Base-by-base conservation (phyloP, 345 rosid species). In the Corchorus olitorius region DNA sequence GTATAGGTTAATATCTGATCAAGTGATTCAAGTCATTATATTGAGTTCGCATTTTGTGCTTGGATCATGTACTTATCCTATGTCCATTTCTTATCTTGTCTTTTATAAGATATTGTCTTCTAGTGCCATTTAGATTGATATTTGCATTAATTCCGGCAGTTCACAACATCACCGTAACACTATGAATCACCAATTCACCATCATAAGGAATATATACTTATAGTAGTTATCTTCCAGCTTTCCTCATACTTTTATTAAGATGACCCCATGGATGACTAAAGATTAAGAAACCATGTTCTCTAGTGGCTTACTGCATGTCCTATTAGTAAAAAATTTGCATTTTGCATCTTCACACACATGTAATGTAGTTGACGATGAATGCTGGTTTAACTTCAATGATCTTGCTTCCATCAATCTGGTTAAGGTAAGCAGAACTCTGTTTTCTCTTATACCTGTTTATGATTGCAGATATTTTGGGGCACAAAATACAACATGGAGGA, bases 401-500 rank as follows among this genome's bases (percentile, higher is more conserved):
- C 13, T n/a, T 59, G 37, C 64, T 59, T 59, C 13, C 64, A 22
- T 22, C 37, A 8, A 11, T 59, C 35, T 22, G 64, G 37, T 59
- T 59, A 33, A 59, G 10, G 64, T 59, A n/a, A 59, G 9, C 6
- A 22, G 22, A 59, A 22, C 20, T 17, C 6, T 5, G 0, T 54
- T 2, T 22, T 54, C 58, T 54, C 10, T 6, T 54, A 10, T 4
- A 12, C 45, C 22, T 64, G 20, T 45, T 34, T 52, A 3, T 13
- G 16, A 34, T 34, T 52, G 16, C 53, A 41, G 65, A 19, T 35
- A 9, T 5, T 53, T 54, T 33, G 11, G 37, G 74, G 17, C 27
- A 68, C 34, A 19, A 33, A 46, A 45, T 45, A 68, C 34, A 67
- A 20, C 52, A 46, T 84, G 84, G 76, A 58, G 39, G 20, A 53